Conservation (phyloP, 1,284 basidiomycete genomes). For the Ceratobasidium sp. region DNA sequence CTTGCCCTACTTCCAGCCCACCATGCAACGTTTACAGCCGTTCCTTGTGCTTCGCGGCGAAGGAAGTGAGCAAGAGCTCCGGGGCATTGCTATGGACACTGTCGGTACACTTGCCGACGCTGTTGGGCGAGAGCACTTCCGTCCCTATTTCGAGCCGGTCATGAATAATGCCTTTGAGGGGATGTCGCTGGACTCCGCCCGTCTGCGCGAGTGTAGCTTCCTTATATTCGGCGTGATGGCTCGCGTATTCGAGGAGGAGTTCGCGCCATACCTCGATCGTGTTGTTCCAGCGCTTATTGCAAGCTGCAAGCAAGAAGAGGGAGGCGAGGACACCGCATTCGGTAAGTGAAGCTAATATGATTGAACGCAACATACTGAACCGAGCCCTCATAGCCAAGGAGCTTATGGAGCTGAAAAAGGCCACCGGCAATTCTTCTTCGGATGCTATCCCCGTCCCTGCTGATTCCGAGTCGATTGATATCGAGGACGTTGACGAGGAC, state of each 20-base stretch:
- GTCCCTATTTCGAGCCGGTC: conserved; percentile 94
- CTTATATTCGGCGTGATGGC: conserved; percentile 99
- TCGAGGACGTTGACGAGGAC: conserved; percentile 85
- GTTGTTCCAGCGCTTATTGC: conserved; percentile 90
- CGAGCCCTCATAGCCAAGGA: conserved; percentile 56
- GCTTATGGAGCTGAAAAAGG: conserved; percentile 58
- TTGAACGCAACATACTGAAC: conserved; percentile 62
- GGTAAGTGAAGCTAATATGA: conserved; percentile 55
- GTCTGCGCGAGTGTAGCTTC: conserved; percentile 96
- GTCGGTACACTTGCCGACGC: conserved; percentile 98
- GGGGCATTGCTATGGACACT: conserved; percentile 98
- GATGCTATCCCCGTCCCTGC: conserved; percentile 74
- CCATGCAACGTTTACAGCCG: conserved; percentile 90
- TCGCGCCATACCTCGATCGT: conserved; percentile 86
- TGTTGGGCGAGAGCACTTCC: conserved; percentile 93
- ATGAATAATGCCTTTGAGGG: conserved; percentile 97
- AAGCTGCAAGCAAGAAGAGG: conserved; percentile 89
- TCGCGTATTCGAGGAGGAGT: conserved; percentile 95
- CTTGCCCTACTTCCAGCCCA: conserved; percentile 94
- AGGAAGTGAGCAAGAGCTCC: conserved; percentile 92
- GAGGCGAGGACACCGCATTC: conserved; percentile 67
- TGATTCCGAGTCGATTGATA: conserved; percentile 67
- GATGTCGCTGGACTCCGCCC: conserved; percentile 85
- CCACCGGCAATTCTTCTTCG: conserved; percentile 75
- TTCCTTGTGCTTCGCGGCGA: conserved; percentile 87